phyloP scores from a whole-genome alignment of 2,329 filamentous ascomycete genomes.

The Didymella lethalis region DNA sequence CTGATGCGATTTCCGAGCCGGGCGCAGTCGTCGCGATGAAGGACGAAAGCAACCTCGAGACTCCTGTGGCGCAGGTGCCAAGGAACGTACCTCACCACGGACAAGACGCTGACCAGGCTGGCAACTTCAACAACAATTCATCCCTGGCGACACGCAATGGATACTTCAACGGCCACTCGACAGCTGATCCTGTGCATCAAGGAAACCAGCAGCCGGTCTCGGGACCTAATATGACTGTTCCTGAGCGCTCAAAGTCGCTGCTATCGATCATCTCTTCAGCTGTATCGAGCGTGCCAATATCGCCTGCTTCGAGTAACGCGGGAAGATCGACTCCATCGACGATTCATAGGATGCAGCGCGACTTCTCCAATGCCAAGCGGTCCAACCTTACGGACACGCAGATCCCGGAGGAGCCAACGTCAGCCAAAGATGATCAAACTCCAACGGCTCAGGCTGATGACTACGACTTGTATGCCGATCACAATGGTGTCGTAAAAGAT shows the following conservation, averaged over 20 bases:
- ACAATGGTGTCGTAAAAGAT: conserved; percentile 49
- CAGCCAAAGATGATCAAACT: conserved; percentile 27
- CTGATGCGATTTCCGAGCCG: conserved; percentile 37
- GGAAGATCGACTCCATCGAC: conserved; percentile 44
- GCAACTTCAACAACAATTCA: conserved; percentile 22
- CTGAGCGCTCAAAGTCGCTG: conserved; percentile 45
- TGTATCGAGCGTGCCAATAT: conserved; percentile 42
- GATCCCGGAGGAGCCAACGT: conserved; percentile 35
- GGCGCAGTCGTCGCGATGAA: conserved; percentile 36
- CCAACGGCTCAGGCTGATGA: conserved; percentile 34
- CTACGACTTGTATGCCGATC: conserved; percentile 50
- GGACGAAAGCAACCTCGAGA: conserved; percentile 37
- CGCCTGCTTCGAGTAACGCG: conserved; percentile 39
- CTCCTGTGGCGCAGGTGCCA: conserved; percentile 40
- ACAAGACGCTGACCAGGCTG: conserved; percentile 29
- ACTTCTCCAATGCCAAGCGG: conserved; percentile 34
- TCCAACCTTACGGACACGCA: conserved; percentile 29
- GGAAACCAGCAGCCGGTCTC: conserved; percentile 26
- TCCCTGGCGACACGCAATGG: conserved; percentile 23
- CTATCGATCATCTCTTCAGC: conserved; percentile 49
- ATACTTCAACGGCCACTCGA: conserved; percentile 23
- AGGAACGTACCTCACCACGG: conserved; percentile 26
- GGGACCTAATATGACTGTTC: conserved; percentile 25
- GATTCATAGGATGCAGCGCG: conserved; percentile 36
- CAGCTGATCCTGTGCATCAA: conserved; percentile 18